Base-by-base conservation (phyloP, 257 asterid genomes). In the Capsicum rhomboideum region DNA sequence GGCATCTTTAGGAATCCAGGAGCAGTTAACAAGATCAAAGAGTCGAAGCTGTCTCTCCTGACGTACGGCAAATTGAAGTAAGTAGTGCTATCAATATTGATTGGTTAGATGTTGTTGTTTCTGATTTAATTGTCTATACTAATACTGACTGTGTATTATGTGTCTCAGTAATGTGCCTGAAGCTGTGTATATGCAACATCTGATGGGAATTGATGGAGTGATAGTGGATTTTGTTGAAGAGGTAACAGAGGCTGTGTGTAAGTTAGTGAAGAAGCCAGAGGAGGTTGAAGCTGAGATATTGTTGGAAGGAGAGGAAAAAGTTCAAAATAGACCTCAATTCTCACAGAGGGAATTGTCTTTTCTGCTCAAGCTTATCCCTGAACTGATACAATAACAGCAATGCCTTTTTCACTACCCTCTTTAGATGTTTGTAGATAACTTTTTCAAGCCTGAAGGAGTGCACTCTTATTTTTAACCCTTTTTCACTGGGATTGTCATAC, bases 121-220 rank as follows among this genome's bases (percentile, higher is more conserved):
- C 16, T 49, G 8, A 2, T 3, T 26, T 72, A 10, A 10, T 42
- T 0, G 10, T 28, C 0, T 12, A 59, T 59, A 29, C 4, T 6
- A 4, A 72, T 31, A 6, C 59, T 77, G 9, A 8, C 17, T 6
- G 0, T 58, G 8, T 7, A 17, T 21, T 28, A 6, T 18, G 10
- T 20, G 1, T 34, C 21, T 28, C 90, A 94, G 97, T 54, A 95
- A 97, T 53, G 98, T 93, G 79, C 61, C 92, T 17, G 99, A 95
- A 80, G 99, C 98, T 0, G 98, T 97, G 78, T 92, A 95, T 68
- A 81, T 97, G 89, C 99, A 97, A 84, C 93, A 97, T 55, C 75
- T 97, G 85, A 93, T 97, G 99, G 98, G 99, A 5, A 82, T 97
- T 1, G 98, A 97, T 3, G 99, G 98, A 18, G 98, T 93, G 86